Evolutionary conservation across 1,139 yeast species (phyloP), one percentile per base, ranked within the genome.

Genomic region (Taphrina wiesneri): DNA sequence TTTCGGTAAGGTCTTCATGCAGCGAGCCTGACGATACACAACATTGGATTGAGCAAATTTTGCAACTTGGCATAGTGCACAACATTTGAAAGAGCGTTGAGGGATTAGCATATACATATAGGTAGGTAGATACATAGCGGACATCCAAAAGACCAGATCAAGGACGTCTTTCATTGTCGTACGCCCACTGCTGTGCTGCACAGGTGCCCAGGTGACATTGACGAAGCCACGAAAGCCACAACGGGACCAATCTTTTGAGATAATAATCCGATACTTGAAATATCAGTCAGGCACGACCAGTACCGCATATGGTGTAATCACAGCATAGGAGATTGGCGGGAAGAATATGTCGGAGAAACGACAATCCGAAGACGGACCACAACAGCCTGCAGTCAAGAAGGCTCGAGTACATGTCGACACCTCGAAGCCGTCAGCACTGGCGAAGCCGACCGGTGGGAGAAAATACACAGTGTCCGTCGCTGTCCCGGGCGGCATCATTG

Each of bases 401-500:
- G 30, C 32, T 11, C 47, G 54, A 26, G 28, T 56, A 13, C 23
- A 51, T 39, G 57, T 60, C 39, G 64, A 60, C 32, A 60, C 64
- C 11, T 49, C 57, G 32, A 60, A 60, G 25, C 64, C 64, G 26
- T 49, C 57, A n/a, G 64, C 64, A 7, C 32, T 56, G 11, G 52
- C 54, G 6, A 60, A 60, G 26, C 57, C 64, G 26, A 47, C 56
- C 21, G 59, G 34, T 6, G 51, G 67, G 2, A 23, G 61, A 34
- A 65, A 49, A 32, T 46, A 53, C 7, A 53, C 62, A 32, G 56
- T 67, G 6, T 51, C 68, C n/a, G 30, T 67, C 19, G 68, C 68
- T 13, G 28, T 67, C 11, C 68, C 68, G 1, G 65, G 68, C 11
- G 67, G 68, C 23, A 45, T 67, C 39, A 36, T 67, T 28, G 56